Conservation (phyloP, 441 rosid genomes). For the Populus hybrid region DNA sequence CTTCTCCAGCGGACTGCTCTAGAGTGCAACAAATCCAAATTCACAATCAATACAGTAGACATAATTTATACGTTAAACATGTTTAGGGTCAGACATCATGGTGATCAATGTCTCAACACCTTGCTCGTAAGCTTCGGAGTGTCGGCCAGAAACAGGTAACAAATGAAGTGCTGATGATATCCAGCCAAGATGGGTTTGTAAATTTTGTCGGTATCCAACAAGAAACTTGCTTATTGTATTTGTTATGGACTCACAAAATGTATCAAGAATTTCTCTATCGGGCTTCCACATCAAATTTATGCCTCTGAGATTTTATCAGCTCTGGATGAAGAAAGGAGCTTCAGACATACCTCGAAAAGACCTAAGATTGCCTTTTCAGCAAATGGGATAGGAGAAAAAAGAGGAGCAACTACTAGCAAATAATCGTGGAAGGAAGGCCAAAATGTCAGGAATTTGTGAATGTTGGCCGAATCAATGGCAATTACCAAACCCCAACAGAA, state of each 20-base stretch:
- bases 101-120: slow-evolving; percentile 65
- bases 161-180: slow-evolving; percentile 68
- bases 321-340: slow-evolving; percentile 44
- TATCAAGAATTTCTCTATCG: slow-evolving; percentile 78
- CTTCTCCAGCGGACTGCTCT: slow-evolving; percentile 73
- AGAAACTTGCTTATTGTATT: slow-evolving; percentile 59
- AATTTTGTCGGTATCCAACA: slow-evolving; percentile 47
- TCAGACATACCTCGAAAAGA: slow-evolving; percentile 64
- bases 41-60: slow-evolving; percentile 74
- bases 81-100: slow-evolving; percentile 48
- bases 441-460: slow-evolving; percentile 48
- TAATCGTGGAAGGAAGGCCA: slow-evolving; percentile 75
- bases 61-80: slow-evolving; percentile 52
- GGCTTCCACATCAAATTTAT: slow-evolving; percentile 85
- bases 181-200: slow-evolving; percentile 77
- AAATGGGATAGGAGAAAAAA: slow-evolving; percentile 76
- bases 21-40: slow-evolving; percentile 66
- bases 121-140: slow-evolving; percentile 63
- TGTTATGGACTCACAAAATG: slow-evolving; percentile 53
- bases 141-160: slow-evolving; percentile 65
- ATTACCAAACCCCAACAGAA: slow-evolving; percentile 80
- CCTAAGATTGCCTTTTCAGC: slow-evolving; percentile 71
- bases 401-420: slow-evolving; percentile 55
- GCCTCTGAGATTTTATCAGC: slow-evolving; percentile 50
- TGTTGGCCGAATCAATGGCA: slow-evolving; percentile 44